These are phyloP conservation scores for Clarireedia paspali DNA, from an alignment of 2,329 filamentous ascomycete genomes.

Conservation along the genomic window DNA sequence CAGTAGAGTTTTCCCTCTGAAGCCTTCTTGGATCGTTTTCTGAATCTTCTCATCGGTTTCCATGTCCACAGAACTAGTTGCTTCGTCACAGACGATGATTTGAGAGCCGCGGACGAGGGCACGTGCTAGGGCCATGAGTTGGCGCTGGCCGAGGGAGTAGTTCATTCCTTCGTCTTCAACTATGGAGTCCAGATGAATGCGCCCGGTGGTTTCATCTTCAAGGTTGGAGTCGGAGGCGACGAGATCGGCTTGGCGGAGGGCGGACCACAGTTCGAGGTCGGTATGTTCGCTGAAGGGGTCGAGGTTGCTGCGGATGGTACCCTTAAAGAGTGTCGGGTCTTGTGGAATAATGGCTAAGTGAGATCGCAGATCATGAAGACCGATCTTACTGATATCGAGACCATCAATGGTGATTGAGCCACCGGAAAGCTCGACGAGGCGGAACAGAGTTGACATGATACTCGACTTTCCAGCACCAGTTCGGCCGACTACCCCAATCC, in stretches of 20 bases:
- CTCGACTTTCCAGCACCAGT: constrained; percentile 79
- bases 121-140: constrained; percentile 88
- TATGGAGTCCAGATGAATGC: constrained; percentile 73
- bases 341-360: constrained; percentile 78
- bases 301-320: constrained; percentile 71
- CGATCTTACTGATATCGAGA: constrained; percentile 63
- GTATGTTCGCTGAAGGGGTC: constrained; percentile 75
- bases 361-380: constrained; percentile 67
- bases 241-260: constrained; percentile 69
- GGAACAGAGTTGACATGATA: constrained; percentile 78
- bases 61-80: constrained; percentile 87
- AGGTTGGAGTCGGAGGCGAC: constrained; percentile 40
- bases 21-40: constrained; percentile 74
- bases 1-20: constrained; percentile 78
- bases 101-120: constrained; percentile 80
- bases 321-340: constrained; percentile 75
- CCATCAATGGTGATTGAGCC: constrained; percentile 60
- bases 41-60: constrained; percentile 97
- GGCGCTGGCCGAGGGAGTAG: constrained; percentile 89
- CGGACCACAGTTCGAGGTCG: constrained; percentile 71
- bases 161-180: constrained; percentile 96
- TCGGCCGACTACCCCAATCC: constrained; percentile 73
- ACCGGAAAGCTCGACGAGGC: constrained; percentile 58
- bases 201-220: constrained; percentile 35
- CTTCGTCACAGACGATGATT: constrained; percentile 97